A percentile compares a stretch with the other conserved stretches of the same genome.
Conservation (phyloP, 139 green algal species). For the Mychonastes homosphaera region DNA sequence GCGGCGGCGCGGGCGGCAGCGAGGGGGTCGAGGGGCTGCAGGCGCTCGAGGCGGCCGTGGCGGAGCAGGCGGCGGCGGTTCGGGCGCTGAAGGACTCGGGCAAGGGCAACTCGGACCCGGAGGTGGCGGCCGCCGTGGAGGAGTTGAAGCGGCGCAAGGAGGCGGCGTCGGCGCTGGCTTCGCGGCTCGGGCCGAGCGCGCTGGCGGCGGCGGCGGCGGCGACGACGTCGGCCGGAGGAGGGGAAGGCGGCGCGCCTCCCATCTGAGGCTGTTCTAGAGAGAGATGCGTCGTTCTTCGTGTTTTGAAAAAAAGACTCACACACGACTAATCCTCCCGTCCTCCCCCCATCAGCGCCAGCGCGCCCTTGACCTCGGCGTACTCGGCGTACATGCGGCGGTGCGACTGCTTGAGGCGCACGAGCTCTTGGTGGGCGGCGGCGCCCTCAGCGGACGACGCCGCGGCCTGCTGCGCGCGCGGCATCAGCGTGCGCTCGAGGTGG, state of each 20-base stretch:
- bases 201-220: too few species aligned
- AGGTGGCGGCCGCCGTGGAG: slow-evolving; percentile 24
- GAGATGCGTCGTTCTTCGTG: too few species aligned
- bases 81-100: slow-evolving; percentile 27
- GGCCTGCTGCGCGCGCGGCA: background rate
- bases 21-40: slow-evolving; percentile 24
- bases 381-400: slow-evolving; percentile 2
- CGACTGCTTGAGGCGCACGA: background rate
- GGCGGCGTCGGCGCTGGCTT: slow-evolving; percentile 13
- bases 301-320: too few species aligned
- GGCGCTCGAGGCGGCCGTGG: slow-evolving; percentile 26
- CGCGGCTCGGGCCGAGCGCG: too few species aligned
- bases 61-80: slow-evolving; percentile 25
- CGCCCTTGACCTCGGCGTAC: slow-evolving; percentile 16
- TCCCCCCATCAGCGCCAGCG: background rate
- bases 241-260: too few species aligned
- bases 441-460: background rate
- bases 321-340: too few species aligned
- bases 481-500: background rate
- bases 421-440: background rate
- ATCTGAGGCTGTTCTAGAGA: too few species aligned
- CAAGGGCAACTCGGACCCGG: slow-evolving; percentile 15
- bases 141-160: slow-evolving; percentile 33
- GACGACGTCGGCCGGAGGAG: too few species aligned
- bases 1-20: background rate